A percentile compares a stretch with the other conserved stretches of the same genome.
phyloP scores from a whole-genome alignment of 23 red algal genomes.

The Agarophyton chilense region DNA sequence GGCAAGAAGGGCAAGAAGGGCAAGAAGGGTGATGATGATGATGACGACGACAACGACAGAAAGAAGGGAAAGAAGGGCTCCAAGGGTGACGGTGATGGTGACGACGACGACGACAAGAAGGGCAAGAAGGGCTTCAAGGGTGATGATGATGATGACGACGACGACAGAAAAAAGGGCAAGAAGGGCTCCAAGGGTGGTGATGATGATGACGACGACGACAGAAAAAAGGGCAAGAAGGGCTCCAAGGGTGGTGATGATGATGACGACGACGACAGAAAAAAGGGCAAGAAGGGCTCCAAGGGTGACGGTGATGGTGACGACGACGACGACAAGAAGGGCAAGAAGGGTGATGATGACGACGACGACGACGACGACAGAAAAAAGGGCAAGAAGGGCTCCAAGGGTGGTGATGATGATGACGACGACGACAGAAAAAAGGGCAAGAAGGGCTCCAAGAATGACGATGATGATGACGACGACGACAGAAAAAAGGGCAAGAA shows the following conservation, averaged over 20 bases:
- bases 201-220: no score
- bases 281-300: background rate
- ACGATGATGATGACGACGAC: background rate
- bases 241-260: background rate
- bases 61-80: no score
- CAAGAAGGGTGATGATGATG: no score
- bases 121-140: no score
- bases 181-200: no score
- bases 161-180: no score
- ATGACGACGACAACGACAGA: no score
- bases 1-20: no score
- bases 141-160: no score
- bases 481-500: background rate
- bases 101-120: no score
- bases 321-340: background rate
- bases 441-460: background rate
- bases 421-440: background rate
- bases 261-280: background rate
- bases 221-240: no score
- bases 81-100: no score
- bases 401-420: background rate
- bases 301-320: background rate
- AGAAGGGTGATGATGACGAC: background rate
- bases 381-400: background rate
- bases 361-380: background rate